Evolutionary conservation across 768 basidiomycete genomes (phyloP).

Genomic region (Pleurotus sapidus): DNA sequence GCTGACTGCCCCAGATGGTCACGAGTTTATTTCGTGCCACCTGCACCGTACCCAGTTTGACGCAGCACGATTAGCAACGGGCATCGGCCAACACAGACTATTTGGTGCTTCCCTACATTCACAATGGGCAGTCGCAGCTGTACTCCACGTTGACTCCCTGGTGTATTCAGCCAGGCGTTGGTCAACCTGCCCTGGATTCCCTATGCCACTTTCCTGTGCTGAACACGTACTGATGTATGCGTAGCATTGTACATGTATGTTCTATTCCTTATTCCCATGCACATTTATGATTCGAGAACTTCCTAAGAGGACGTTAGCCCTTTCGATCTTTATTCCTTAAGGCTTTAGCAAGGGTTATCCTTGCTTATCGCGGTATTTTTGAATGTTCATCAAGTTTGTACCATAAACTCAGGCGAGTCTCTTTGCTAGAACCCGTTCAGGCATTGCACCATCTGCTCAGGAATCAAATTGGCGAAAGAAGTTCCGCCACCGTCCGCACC

Average conservation of each 20-base stretch:
- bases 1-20: neutral
- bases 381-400: too few relatives aligned
- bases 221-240: constrained; percentile 2
- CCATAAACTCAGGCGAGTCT: too few relatives aligned
- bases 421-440: too few relatives aligned
- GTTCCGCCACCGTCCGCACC: too few relatives aligned
- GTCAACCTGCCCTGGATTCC: neutral
- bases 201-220: neutral
- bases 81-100: neutral
- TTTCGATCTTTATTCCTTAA: too few relatives aligned
- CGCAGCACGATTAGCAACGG: neutral
- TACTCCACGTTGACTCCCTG: neutral
- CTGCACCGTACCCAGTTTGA: neutral
- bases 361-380: too few relatives aligned
- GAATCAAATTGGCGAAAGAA: too few relatives aligned
- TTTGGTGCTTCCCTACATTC: neutral
- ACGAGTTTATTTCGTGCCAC: neutral
- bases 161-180: constrained; percentile 6
- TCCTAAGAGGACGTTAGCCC: neutral
- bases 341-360: too few relatives aligned
- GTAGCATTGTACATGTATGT: neutral
- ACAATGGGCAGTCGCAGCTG: neutral
- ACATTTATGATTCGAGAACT: neutral
- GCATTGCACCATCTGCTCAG: too few relatives aligned
- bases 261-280: neutral